Conservation (phyloP, 73 alveolate species). For the Symbiodinium natans region DNA sequence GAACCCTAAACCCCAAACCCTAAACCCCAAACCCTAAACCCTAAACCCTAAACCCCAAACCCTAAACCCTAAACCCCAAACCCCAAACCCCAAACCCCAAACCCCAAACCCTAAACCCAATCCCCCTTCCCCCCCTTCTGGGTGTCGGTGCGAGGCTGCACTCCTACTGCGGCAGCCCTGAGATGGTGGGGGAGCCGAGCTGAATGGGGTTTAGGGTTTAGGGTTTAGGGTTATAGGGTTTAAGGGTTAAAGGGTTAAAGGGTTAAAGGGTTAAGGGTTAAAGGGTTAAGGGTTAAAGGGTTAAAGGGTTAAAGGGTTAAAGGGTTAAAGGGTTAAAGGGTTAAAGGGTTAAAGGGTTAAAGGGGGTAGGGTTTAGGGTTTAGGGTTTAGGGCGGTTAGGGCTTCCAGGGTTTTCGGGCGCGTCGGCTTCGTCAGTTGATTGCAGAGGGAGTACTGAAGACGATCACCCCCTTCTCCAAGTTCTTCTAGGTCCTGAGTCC, state of each 20-base stretch:
- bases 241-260: no score
- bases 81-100: not conserved
- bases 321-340: not conserved
- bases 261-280: not conserved
- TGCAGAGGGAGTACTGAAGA: no score
- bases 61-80: not conserved
- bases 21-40: no score
- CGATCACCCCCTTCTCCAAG: no score
- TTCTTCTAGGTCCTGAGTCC: no score
- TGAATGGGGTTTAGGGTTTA: not conserved
- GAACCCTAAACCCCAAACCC: no score
- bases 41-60: not conserved
- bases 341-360: no score
- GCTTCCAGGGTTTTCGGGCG: no score
- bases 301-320: no score
- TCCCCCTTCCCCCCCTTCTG: not conserved
- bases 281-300: no score
- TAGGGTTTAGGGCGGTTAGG: not conserved
- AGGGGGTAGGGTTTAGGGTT: not conserved
- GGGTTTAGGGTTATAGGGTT: no score
- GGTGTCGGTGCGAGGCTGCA: slow-evolving; percentile 61
- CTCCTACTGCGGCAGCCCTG: slow-evolving; percentile 92
- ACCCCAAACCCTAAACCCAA: not conserved
- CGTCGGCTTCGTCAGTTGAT: no score
- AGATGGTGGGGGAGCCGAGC: slow-evolving; percentile 2